Conservation (phyloP, 2,329 filamentous ascomycete species). For the Penicillium sp. region DNA sequence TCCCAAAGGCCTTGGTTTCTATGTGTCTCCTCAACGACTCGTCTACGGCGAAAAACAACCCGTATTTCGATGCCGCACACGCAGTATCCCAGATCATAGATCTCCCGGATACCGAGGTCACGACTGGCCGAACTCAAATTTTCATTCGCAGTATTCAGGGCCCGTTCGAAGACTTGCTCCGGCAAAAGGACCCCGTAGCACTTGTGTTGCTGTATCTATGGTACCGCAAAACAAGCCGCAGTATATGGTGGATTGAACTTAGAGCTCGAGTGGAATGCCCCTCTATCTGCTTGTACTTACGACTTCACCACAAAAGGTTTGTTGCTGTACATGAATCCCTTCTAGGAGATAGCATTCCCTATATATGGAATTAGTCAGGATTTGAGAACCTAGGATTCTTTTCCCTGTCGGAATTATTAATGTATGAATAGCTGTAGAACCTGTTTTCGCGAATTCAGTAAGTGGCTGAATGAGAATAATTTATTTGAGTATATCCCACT, state of each 20-base stretch:
- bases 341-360: no score
- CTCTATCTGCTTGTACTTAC: slow-evolving; percentile 47
- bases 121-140: slow-evolving; percentile 30
- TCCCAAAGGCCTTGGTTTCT: slow-evolving; percentile 23
- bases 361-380: no score
- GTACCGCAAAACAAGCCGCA: slow-evolving; percentile 46
- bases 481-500: no score
- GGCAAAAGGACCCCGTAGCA: slow-evolving; percentile 41
- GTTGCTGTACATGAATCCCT: slow-evolving; percentile 37
- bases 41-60: slow-evolving; percentile 41
- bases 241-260: slow-evolving; percentile 52
- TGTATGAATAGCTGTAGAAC: no score
- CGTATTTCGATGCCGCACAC: slow-evolving; percentile 47
- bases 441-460: no score
- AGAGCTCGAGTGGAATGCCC: slow-evolving; percentile 49
- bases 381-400: no score
- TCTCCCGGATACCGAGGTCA: slow-evolving; percentile 32
- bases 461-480: no score
- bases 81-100: slow-evolving; percentile 37
- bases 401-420: no score
- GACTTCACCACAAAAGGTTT: slow-evolving; percentile 33
- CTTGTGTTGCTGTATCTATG: slow-evolving; percentile 49
- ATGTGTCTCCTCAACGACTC: slow-evolving; percentile 29
- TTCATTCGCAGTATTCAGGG: slow-evolving; percentile 43
- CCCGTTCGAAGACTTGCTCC: slow-evolving; percentile 38